Percentiles rank a stretch among this genome's conserved stretches.
Evolutionary conservation across 2,329 filamentous ascomycete genomes (phyloP).

Genomic region (Seiridium unicorne): DNA sequence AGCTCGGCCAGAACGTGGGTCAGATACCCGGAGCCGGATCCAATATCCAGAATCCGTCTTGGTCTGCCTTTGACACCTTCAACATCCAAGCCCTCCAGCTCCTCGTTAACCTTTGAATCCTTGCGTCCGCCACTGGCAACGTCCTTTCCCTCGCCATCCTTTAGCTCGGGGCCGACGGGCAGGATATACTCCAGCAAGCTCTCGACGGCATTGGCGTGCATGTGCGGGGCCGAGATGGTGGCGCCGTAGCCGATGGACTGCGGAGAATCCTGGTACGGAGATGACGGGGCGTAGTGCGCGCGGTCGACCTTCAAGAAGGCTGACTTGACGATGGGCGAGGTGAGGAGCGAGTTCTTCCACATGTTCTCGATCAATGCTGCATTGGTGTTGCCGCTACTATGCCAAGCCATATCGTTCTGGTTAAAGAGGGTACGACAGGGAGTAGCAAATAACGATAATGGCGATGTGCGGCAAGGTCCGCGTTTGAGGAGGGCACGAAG

Average conservation of each 20-base stretch:
- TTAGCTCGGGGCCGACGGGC: slow-evolving; percentile 13
- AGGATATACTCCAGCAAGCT: slow-evolving; percentile 43
- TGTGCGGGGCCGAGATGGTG: slow-evolving; percentile 60
- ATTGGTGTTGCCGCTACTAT: slow-evolving; percentile 75
- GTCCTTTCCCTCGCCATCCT: slow-evolving; percentile 1
- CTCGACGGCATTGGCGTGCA: slow-evolving; percentile 56
- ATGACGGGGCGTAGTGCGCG: slow-evolving; percentile 72
- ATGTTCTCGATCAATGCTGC: slow-evolving; percentile 76
- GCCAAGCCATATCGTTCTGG: slow-evolving; percentile 76
- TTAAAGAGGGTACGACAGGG: too few species aligned
- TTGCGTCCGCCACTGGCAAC: neutral
- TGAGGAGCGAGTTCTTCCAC: slow-evolving; percentile 68
- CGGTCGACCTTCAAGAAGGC: slow-evolving; percentile 87
- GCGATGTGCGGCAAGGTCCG: too few species aligned
- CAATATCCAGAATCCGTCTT: slow-evolving; percentile 68
- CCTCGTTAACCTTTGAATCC: neutral
- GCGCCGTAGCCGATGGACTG: slow-evolving; percentile 54
- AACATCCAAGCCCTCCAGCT: neutral
- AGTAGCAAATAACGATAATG: too few species aligned
- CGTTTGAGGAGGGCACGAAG: too few species aligned
- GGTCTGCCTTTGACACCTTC: slow-evolving; percentile 13
- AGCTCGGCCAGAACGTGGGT: slow-evolving; percentile 86
- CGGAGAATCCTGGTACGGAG: slow-evolving; percentile 65
- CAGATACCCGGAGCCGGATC: slow-evolving; percentile 77
- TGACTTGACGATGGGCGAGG: slow-evolving; percentile 66